Evolutionary conservation across 495 filamentous ascomycete species (phyloP).

Genomic region (Amphirosellinia nigrospora): DNA sequence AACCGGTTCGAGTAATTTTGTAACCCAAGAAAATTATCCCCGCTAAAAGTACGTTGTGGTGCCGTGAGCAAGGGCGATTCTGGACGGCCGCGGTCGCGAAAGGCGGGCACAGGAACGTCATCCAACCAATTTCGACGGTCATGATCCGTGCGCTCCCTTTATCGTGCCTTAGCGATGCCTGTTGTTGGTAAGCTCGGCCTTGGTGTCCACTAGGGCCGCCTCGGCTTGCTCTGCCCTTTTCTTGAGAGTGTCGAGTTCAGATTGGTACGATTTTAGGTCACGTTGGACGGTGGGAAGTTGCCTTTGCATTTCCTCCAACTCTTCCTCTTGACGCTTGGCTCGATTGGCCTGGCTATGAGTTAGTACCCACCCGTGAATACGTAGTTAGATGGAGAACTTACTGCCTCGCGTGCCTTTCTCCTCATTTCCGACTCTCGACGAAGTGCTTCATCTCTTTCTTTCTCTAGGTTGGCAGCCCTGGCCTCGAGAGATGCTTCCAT

Average conservation of each 20-base stretch:
- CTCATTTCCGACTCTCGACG: slow-evolving; percentile 84
- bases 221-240: slow-evolving; percentile 69
- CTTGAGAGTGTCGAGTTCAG: slow-evolving; percentile 68
- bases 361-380: slow-evolving; percentile 33
- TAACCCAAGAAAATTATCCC: slow-evolving; percentile 51
- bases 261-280: slow-evolving; percentile 60
- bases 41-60: slow-evolving; percentile 54
- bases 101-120: slow-evolving; percentile 48
- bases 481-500: slow-evolving; percentile 84
- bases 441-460: slow-evolving; percentile 85
- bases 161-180: slow-evolving; percentile 71
- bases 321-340: slow-evolving; percentile 78
- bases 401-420: slow-evolving; percentile 83
- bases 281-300: slow-evolving; percentile 65
- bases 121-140: slow-evolving; percentile 79
- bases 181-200: slow-evolving; percentile 51
- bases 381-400: slow-evolving; percentile 47
- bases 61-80: slow-evolving; percentile 51
- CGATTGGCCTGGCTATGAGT: slow-evolving; percentile 65
- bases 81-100: slow-evolving; percentile 52
- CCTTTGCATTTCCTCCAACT: slow-evolving; percentile 74
- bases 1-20: slow-evolving; percentile 49
- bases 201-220: slow-evolving; percentile 61
- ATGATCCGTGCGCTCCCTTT: slow-evolving; percentile 69
- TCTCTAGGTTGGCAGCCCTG: slow-evolving; percentile 77